Conservation (phyloP, 2,329 filamentous ascomycete species). For the Cercospora sojina region DNA sequence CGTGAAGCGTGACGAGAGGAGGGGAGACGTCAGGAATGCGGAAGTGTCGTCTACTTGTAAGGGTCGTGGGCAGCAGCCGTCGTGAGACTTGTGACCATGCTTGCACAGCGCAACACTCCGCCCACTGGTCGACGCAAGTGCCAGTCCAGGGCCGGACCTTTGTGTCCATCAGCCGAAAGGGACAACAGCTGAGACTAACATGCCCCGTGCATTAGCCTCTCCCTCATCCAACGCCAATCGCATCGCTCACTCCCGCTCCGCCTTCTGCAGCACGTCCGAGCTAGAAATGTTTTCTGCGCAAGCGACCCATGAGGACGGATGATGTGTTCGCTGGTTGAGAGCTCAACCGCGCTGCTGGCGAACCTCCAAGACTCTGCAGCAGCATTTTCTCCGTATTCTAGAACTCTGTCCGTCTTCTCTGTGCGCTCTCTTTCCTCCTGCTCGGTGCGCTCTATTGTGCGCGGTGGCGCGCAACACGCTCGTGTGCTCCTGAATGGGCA, state of each 20-base stretch:
- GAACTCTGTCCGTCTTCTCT: not conserved
- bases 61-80: constrained; percentile 8
- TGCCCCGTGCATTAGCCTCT: constrained; percentile 15
- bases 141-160: constrained; percentile 19
- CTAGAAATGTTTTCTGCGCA: constrained; percentile 20
- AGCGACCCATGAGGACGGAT: constrained; percentile 14
- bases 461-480: not conserved
- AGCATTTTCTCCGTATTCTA: not conserved
- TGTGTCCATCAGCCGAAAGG: constrained; percentile 9
- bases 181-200: constrained; percentile 7
- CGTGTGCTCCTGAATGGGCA: constrained; percentile 6
- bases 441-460: not conserved
- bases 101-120: constrained; percentile 12
- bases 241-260: constrained; percentile 13
- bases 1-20: constrained; percentile 28
- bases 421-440: not conserved
- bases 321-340: constrained; percentile 13
- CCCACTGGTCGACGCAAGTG: constrained; percentile 10
- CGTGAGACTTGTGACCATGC: constrained; percentile 5
- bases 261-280: constrained; percentile 14
- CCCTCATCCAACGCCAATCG: constrained; percentile 20
- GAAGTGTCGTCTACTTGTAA: constrained; percentile 23
- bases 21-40: constrained; percentile 16
- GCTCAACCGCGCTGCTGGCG: constrained; percentile 3
- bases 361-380: not conserved